Base-by-base conservation (phyloP, 805 yeast species). In the Ogataea ramenticola region DNA sequence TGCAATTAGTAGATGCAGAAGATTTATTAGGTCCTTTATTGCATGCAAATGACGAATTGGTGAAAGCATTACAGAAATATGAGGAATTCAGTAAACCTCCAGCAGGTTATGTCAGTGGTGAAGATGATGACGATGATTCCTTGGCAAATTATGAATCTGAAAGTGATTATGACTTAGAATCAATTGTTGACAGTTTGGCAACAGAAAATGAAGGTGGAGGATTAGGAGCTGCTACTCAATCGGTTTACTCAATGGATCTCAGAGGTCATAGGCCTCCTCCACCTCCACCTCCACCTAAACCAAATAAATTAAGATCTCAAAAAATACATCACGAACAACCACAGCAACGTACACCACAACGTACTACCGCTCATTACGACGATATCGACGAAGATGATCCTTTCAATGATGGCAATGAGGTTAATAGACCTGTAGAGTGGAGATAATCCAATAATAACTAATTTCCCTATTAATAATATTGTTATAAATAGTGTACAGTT, bases 21-120 rank as follows among this genome's bases (percentile, higher is more conserved):
- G 96, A 87, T 55, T 84, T 80, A 48, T 65, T 93, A 49, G 98
- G 97, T n/a, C 75, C 87, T 37, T 71, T 93, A 49, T 78, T 93
- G 46, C 82, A 79, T 53, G 95, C 96, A 38, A 93, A 93, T 59
- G 99, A 93, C 54, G 90, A 87, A 59, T 72, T 93, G 48, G 95
- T 93, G 7, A 67, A 68, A 4, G 82, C 89, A 0, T 72, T 93
- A 54, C 77, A 79, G 52, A 64, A 69, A 43, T 90, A 79, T 59
- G 96, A 90, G 46, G 72, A 73, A 40, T 61, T 68, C 66, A 61
- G 80, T 51, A 49, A 68, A 46, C 62, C 77, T 51, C 43, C 69
- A 12, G 73, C 66, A 27, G 68, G 64, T 39, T 65, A 67, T 39
- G 77, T 71, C 44, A 71, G 72, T 12, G 70, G 67, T 16, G 68